Percentiles rank a stretch among this genome's conserved stretches.
Conservation (phyloP, 768 basidiomycete species). For the Phanerochaete carnosa region DNA sequence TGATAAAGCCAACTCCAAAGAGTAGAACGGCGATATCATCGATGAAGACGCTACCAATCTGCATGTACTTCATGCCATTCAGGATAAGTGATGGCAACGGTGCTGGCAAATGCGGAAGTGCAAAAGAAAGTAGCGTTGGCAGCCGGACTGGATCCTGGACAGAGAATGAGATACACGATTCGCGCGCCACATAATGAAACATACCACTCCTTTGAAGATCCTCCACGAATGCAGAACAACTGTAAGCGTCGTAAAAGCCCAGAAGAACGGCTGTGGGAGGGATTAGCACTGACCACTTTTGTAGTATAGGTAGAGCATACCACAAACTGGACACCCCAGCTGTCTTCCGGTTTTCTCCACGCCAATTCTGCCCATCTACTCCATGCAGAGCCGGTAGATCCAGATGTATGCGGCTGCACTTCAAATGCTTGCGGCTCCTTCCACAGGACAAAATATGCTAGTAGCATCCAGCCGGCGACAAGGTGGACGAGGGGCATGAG, state of each 20-base stretch:
- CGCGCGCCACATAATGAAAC: conserved; percentile 23
- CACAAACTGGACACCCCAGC: conserved; percentile 52
- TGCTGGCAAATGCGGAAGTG: conserved; percentile 62
- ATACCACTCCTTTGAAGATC: conserved; percentile 66
- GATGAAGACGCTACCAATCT: conserved; percentile 62
- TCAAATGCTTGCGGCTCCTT: conserved; percentile 54
- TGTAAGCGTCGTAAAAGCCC: conserved; percentile 74
- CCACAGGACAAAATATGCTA: conserved; percentile 67
- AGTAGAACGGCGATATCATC: conserved; percentile 70
- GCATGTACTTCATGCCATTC: conserved; percentile 62
- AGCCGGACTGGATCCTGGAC: conserved; percentile 55
- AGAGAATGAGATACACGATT: conserved; percentile 1
- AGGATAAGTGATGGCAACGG: conserved; percentile 61
- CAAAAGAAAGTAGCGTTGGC: conserved; percentile 56
- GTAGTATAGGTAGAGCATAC: conserved; percentile 38
- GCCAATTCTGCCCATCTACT: conserved; percentile 61
- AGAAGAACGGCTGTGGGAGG: conserved; percentile 67
- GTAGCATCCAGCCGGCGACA: conserved; percentile 56
- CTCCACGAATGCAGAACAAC: conserved; percentile 68
- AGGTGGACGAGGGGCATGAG: conserved; percentile 66
- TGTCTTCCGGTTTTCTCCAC: conserved; percentile 33
- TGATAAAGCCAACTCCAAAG: conserved; percentile 62
- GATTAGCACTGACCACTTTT: not conserved
- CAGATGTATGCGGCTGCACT: conserved; percentile 31
- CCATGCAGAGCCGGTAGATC: conserved; percentile 40